Evolutionary conservation across 768 basidiomycete genomes (phyloP), one percentile per base, ranked within the genome.

Genomic region (Brasilioporus rufonigricans): DNA sequence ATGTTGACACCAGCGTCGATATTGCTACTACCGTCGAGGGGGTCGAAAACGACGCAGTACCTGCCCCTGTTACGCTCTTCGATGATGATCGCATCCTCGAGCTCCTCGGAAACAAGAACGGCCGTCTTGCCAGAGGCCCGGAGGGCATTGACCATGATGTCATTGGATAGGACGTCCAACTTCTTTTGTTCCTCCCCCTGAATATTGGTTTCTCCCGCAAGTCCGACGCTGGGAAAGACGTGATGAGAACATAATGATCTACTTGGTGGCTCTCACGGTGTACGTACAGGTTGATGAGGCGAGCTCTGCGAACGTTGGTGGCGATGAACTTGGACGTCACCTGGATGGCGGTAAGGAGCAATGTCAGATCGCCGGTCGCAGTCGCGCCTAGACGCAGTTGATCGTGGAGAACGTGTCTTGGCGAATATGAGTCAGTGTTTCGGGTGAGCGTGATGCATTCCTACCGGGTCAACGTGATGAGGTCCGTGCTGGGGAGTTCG

Each of bases 151-250:
- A 98, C 83, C 97, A 99, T 98, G 80, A 99, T 99, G 71, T 99
- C 95, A 71, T 99, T 98, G 14, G 93, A 90, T 31, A 97, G 78
- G n/a, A 97, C 87, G 67, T 97, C 95, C 50, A 99, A 81, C 76
- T 99, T 99, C 81, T 99, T 99, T 80, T 99, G 97, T 68, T 98
- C 97, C 72, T 98, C 97, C 21, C 97, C 97, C 73, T 95, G 93
- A 9, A 95, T 88, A 68, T 99, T 99, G 26, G 91, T 91, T 68
- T 95, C 93, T 16, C 97, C 97, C 16, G 97, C 97, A 21, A 96
- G 80, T 31, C 97, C 97, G 61, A 99, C 89, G n/a, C 94, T 96
- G 65, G 46, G 29, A 31, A n/a, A 24, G 48, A 35, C 19, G 39
- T 4, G 38, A 44, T 56, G 21, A 58, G 55, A 36, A 31, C 26